phyloP scores from a whole-genome alignment of 2,329 filamentous ascomycete genomes.

The Ophiostoma himal-ulmi region DNA sequence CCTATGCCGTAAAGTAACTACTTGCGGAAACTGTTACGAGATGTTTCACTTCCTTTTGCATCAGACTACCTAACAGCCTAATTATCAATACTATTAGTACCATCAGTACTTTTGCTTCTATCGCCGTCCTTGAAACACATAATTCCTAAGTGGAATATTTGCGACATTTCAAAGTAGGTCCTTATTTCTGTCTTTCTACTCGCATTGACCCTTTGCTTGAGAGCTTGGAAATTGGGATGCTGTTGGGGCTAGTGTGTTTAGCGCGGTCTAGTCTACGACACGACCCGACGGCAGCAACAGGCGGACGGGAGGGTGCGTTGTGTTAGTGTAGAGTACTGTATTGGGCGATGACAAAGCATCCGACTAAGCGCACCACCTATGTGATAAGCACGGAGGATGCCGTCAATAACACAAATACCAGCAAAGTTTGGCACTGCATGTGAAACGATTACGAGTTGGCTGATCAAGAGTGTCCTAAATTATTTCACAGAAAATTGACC shows the following conservation, averaged over 20 bases:
- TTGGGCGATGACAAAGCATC: not conserved
- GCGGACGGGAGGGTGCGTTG: constrained; percentile 24
- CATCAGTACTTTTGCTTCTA: not conserved
- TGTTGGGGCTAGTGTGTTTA: constrained; percentile 23
- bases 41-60: not conserved
- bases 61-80: not conserved
- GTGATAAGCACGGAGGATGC: not conserved
- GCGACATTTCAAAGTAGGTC: not conserved
- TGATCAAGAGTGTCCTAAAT: no score
- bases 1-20: not conserved
- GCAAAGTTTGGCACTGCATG: not conserved
- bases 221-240: not conserved
- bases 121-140: not conserved
- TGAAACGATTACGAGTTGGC: not conserved
- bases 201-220: not conserved
- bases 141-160: not conserved
- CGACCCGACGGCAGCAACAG: constrained; percentile 25
- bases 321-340: constrained; percentile 22
- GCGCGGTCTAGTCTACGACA: constrained; percentile 21
- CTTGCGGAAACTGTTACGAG: not conserved
- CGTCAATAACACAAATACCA: not conserved
- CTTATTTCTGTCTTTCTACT: not conserved
- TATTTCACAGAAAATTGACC: no score
- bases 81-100: not conserved
- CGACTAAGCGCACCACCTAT: not conserved